A percentile compares a stretch with the other conserved stretches of the same genome.
Conservation (phyloP, 2,329 filamentous ascomycete species). For the Colletotrichum musicola region DNA sequence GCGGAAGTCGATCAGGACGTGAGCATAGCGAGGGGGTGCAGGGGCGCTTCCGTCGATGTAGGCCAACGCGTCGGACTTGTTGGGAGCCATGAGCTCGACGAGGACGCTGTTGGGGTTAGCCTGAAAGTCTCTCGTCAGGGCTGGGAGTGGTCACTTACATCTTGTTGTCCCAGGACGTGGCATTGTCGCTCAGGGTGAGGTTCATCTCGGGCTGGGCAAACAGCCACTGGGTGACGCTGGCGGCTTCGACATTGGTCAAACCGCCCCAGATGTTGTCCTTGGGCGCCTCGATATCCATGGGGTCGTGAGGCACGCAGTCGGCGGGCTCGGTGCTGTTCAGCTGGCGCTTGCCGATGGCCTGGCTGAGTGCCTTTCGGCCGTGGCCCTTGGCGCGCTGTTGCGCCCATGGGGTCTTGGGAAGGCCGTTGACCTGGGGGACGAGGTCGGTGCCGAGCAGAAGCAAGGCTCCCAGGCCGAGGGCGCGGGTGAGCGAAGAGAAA, state of each 20-base stretch:
- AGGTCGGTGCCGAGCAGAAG: conserved; percentile 20
- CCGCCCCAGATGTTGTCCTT: conserved; percentile 57
- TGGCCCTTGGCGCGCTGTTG: conserved; percentile 32
- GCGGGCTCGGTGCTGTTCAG: conserved; percentile 9
- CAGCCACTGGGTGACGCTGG: conserved; percentile 53
- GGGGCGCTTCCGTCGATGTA: conserved; percentile 56
- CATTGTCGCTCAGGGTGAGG: conserved; percentile 50
- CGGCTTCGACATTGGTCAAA: conserved; percentile 53
- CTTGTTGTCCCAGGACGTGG: conserved; percentile 52
- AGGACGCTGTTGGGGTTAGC: conserved; percentile 41
- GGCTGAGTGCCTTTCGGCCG: conserved; percentile 26
- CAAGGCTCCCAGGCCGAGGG: conserved; percentile 20
- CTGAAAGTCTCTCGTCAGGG: too few species aligned
- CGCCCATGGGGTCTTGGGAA: conserved; percentile 30
- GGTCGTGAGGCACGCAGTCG: conserved; percentile 20
- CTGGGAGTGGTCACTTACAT: conserved; percentile 42
- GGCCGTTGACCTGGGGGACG: conserved; percentile 4
- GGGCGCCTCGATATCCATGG: conserved; percentile 48
- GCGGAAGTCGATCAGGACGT: conserved; percentile 56
- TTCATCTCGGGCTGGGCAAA: conserved; percentile 55
- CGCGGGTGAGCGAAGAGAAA: conserved; percentile 1
- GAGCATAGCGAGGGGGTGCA: conserved; percentile 57
- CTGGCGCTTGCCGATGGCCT: conserved; percentile 27
- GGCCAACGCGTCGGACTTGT: conserved; percentile 61
- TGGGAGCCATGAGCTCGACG: conserved; percentile 57